A percentile compares a stretch with the other conserved stretches of the same genome.
These are phyloP conservation scores for Russula compacta DNA, from an alignment of 768 basidiomycete genomes.

Conservation along the genomic window DNA sequence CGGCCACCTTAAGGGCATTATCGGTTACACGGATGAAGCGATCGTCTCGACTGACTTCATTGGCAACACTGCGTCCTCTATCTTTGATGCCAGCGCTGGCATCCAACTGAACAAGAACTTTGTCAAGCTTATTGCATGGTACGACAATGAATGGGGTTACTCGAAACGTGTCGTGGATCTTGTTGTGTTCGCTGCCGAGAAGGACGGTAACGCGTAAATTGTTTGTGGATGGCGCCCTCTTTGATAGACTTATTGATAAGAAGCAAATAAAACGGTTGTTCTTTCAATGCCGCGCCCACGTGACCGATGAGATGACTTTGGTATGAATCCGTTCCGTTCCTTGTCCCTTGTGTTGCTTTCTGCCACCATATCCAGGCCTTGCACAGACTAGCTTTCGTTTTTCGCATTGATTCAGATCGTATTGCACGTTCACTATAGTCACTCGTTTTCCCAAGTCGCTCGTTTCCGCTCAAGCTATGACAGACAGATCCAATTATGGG, in stretches of 20 bases:
- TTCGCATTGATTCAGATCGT: neutral
- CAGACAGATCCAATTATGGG: slow-evolving; percentile 12
- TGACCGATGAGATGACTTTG: slow-evolving; percentile 6
- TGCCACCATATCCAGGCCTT: slow-evolving; percentile 9
- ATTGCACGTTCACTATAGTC: slow-evolving; percentile 7
- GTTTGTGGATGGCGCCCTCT: neutral
- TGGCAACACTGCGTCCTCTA: slow-evolving; percentile 68
- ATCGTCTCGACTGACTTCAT: slow-evolving; percentile 94
- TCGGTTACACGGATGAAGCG: slow-evolving; percentile 88
- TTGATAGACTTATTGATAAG: slow-evolving; percentile 16
- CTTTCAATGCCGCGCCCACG: slow-evolving; percentile 6
- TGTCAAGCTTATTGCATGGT: slow-evolving; percentile 95
- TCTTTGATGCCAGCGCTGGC: slow-evolving; percentile 91
- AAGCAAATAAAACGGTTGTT: slow-evolving; percentile 2
- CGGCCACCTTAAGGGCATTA: slow-evolving; percentile 58
- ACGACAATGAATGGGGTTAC: slow-evolving; percentile 95
- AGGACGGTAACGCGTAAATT: slow-evolving; percentile 38
- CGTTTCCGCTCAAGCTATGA: slow-evolving; percentile 15
- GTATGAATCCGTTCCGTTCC: slow-evolving; percentile 5
- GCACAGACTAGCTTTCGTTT: slow-evolving; percentile 1
- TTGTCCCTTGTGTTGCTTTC: slow-evolving; percentile 13
- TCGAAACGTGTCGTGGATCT: slow-evolving; percentile 89
- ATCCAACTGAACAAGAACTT: slow-evolving; percentile 89
- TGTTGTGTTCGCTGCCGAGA: slow-evolving; percentile 67
- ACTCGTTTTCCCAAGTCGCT: slow-evolving; percentile 10